A percentile compares a stretch with the other conserved stretches of the same genome.
phyloP scores from a whole-genome alignment of 2,329 filamentous ascomycete genomes.

The Fusarium sp. region DNA sequence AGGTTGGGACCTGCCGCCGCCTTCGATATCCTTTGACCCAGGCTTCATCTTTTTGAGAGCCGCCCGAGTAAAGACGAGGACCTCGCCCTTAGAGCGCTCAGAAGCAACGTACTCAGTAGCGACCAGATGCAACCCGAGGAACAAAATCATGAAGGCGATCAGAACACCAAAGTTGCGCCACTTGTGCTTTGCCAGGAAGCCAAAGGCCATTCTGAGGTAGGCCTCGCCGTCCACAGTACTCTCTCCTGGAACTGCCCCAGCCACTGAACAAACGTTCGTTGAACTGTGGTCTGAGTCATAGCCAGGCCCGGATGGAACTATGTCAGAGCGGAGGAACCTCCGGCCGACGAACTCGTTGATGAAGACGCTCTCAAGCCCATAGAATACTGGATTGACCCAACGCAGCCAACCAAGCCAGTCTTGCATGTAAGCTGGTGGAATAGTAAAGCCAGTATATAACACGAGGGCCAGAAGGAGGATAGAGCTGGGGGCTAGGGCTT shows the following conservation, averaged over 20 bases:
- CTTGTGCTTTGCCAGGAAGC: too few species aligned
- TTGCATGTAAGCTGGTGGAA: conserved; percentile 61
- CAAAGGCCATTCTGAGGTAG: too few species aligned
- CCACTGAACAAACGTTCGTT: too few species aligned
- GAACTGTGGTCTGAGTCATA: conserved; percentile 10
- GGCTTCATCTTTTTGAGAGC: too few species aligned
- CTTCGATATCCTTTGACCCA: too few species aligned
- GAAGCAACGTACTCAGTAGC: conserved; percentile 35
- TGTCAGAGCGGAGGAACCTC: conserved; percentile 59
- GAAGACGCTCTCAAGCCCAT: conserved; percentile 73
- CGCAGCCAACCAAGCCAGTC: conserved; percentile 66
- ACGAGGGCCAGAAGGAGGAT: conserved; percentile 52
- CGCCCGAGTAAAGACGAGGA: too few species aligned
- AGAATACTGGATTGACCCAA: conserved; percentile 74
- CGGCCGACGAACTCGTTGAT: conserved; percentile 70
- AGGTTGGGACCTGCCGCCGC: too few species aligned
- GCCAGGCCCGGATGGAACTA: conserved; percentile 45
- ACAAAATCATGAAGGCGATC: too few species aligned
- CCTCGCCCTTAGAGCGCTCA: conserved; percentile 39
- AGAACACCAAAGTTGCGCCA: too few species aligned
- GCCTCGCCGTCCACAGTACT: too few species aligned
- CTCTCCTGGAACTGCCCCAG: too few species aligned
- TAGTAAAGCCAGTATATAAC: conserved; percentile 63
- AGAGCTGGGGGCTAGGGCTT: conserved; percentile 42
- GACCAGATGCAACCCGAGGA: conserved; percentile 14